Conservation (phyloP, 805 yeast genomes). For the Citeromyces matritensis region DNA sequence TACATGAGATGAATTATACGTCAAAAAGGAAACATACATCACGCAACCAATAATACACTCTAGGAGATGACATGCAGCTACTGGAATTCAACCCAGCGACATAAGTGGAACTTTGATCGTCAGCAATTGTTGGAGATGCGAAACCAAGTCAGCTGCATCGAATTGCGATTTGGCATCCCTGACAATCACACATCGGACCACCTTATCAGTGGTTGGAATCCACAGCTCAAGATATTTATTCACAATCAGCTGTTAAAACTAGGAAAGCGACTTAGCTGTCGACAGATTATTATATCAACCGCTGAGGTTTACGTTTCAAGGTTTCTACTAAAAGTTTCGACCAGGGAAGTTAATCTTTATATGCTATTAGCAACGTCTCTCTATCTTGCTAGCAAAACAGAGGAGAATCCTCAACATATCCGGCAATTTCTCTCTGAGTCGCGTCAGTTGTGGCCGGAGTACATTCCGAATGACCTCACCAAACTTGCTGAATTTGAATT, state of each 20-base stretch:
- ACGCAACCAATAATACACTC: not conserved
- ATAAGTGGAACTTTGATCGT: too few relatives aligned
- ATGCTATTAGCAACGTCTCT: slow-evolving; percentile 71
- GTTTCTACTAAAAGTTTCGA: slow-evolving; percentile 54
- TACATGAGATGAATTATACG: not conserved
- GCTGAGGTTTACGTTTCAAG: slow-evolving; percentile 80
- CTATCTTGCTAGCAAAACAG: slow-evolving; percentile 85
- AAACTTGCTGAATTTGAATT: slow-evolving; percentile 93
- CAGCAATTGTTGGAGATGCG: too few relatives aligned
- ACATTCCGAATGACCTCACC: slow-evolving; percentile 80
- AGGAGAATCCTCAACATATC: slow-evolving; percentile 91
- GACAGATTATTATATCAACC: slow-evolving; percentile 79
- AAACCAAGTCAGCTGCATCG: too few relatives aligned
- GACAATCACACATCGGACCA: too few relatives aligned
- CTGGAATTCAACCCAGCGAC: slow-evolving; percentile 76
- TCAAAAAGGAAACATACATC: not conserved
- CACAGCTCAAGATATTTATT: slow-evolving; percentile 63
- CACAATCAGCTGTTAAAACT: slow-evolving; percentile 51
- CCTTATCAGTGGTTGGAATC: too few relatives aligned
- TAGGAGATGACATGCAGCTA: slow-evolving; percentile 26
- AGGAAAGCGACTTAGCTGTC: slow-evolving; percentile 61
- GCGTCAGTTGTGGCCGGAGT: slow-evolving; percentile 86
- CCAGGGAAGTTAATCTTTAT: slow-evolving; percentile 74
- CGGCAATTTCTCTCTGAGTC: slow-evolving; percentile 75
- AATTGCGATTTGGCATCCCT: too few relatives aligned